A percentile compares a stretch with the other conserved stretches of the same genome.
Evolutionary conservation across 2,329 filamentous ascomycete species (phyloP).

Genomic region (Pseudogymnoascus sp.): DNA sequence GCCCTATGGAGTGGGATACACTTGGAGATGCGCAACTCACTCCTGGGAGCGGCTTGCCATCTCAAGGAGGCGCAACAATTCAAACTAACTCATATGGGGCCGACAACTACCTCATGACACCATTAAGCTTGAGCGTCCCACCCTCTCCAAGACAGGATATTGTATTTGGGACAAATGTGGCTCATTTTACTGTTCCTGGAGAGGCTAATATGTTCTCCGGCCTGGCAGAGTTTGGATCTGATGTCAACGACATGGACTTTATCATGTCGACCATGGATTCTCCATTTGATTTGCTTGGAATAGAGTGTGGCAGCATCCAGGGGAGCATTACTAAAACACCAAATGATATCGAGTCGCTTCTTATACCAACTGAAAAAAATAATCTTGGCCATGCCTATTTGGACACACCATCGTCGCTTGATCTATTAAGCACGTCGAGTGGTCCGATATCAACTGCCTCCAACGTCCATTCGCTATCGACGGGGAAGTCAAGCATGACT

Average conservation of each 20-base stretch:
- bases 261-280: neutral
- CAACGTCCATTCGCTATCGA: neutral
- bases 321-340: neutral
- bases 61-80: neutral
- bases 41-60: neutral
- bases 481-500: neutral
- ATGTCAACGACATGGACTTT: neutral
- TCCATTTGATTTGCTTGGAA: neutral
- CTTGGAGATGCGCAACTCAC: neutral
- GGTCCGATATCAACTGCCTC: neutral
- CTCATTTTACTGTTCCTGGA: neutral
- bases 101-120: neutral
- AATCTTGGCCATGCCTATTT: neutral
- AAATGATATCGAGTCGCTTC: constrained; percentile 3
- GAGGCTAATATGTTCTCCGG: neutral
- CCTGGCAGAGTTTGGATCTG: neutral
- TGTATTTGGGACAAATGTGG: neutral
- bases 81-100: neutral
- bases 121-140: neutral
- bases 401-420: neutral
- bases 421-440: neutral
- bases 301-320: neutral
- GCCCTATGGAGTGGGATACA: neutral
- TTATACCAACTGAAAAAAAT: neutral
- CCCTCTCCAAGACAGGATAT: neutral